A percentile compares a stretch with the other conserved stretches of the same genome.
Evolutionary conservation across 2,329 filamentous ascomycete species (phyloP).

Genomic region (Fusarium lateritium): DNA sequence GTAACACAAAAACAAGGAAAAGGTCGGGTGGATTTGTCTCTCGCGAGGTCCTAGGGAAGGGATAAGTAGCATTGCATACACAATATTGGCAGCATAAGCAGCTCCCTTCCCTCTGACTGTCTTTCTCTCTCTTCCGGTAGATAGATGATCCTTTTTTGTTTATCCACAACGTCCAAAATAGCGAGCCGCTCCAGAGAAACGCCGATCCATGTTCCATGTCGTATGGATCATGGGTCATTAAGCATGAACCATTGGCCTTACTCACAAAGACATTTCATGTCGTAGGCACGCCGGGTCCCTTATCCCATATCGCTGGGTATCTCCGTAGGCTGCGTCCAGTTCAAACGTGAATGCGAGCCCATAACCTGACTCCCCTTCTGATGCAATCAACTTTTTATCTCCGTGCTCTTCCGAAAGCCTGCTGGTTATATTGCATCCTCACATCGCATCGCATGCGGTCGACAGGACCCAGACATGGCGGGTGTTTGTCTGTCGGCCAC

Average conservation of each 20-base stretch:
- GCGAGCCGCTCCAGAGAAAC: slow-evolving; percentile 45
- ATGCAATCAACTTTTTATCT: slow-evolving; percentile 54
- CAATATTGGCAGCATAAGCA: slow-evolving; percentile 33
- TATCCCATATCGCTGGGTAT: slow-evolving; percentile 42
- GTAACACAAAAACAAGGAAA: slow-evolving; percentile 45
- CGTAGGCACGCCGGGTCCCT: slow-evolving; percentile 34
- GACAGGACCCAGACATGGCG: slow-evolving; percentile 25
- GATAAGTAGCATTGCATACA: slow-evolving; percentile 33
- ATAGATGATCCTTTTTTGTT: slow-evolving; percentile 42
- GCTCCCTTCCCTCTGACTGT: slow-evolving; percentile 33
- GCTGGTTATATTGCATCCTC: slow-evolving; percentile 38
- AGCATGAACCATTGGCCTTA: slow-evolving; percentile 42
- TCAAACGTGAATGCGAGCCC: slow-evolving; percentile 49
- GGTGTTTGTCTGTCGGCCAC: slow-evolving; percentile 27
- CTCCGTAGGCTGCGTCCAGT: slow-evolving; percentile 43
- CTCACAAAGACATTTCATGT: slow-evolving; percentile 40
- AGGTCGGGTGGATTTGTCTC: slow-evolving; percentile 42
- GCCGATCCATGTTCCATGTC: slow-evolving; percentile 45
- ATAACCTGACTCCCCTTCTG: slow-evolving; percentile 58
- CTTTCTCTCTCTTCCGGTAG: slow-evolving; percentile 47
- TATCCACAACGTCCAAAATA: slow-evolving; percentile 48
- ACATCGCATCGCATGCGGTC: slow-evolving; percentile 33
- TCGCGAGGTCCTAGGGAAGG: slow-evolving; percentile 45
- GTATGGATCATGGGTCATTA: slow-evolving; percentile 46
- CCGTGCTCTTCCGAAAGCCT: slow-evolving; percentile 39